Base-by-base conservation (phyloP, 805 yeast species). In the Isabelozyma gotoi region DNA sequence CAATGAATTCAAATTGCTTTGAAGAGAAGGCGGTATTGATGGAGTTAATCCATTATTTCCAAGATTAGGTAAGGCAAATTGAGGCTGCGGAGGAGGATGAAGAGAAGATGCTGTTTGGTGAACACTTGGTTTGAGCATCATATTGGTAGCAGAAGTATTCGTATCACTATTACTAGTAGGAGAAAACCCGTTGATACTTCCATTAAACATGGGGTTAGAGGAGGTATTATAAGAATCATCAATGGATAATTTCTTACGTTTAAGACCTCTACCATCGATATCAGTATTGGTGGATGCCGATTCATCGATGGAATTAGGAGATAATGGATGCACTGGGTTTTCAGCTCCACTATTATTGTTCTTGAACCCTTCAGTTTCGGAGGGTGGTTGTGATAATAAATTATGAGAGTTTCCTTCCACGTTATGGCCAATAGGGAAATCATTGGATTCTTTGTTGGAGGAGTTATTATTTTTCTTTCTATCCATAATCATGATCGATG, bases 401-500 rank as follows among this genome's bases (percentile, higher is more conserved):
- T 44, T 40, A 43, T 47, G 49, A 7, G 49, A 46, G 36, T 42
- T 40, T 17, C 41, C 37, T 17, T 46, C 40, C 32, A 46, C 37
- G 41, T 40, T 45, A 41, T 38, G 46, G 14, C 36, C 36, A 19
- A 34, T 40, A 3, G 46, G 20, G 5, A 40, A 5, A 21, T 21
- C 31, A 33, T 34, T 21, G 11, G 41, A n/a, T 20, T 38, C 33
- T 27, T 36, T 44, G 38, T 44, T 53, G 16, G 50, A 40, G 8
- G 57, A 36, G 2, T 72, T 57, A 12, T 65, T 58, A 16, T 80
- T 74, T 64, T 88, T 91, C 74, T 92, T 95, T 63, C 96, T 84
- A 64, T 94, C 98, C 81, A 96, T 92, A 40, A 92, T 90, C 84
- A 88, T 84, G 21, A 92, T 87, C 5, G 89, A 81, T 7, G 82